Base-by-base conservation (phyloP, 805 yeast species). In the Ogataea saltuana region DNA sequence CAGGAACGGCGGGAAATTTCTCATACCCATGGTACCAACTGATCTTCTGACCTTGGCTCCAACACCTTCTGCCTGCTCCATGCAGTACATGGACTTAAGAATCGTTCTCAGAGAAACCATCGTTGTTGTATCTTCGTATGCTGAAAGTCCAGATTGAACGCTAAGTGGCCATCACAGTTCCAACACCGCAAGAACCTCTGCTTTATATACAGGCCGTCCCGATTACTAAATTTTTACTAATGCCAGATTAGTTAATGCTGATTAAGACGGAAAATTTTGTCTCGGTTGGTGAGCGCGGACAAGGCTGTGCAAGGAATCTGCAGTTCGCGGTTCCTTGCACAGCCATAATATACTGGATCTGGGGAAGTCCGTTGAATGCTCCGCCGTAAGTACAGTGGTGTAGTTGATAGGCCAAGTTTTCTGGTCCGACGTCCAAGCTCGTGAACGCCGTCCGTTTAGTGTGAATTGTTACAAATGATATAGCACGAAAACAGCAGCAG, bases 21-120 rank as follows among this genome's bases (percentile, higher is more conserved):
- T 73, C 72, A 81, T 74, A 18, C 72, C 68, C 64, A 70, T 68
- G 6, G 81, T 74, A 33, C 96, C 96, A 45, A 88, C 80, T 4
- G 93, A 80, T 55, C 96, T 72, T 60, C 95, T 75, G 18, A 88
- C 96, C 22, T 74, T 67, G 21, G 95, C 95, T n/a, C 96, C 96
- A 22, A 75, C 89, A 51, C 96, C 96, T 65, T 88, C 96, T 15
- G 83, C 72, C 57, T 83, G 88, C 55, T 86, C 87, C 30, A 74
- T 58, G 22, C 91, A 89, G 33, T 71, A 56, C 53, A 80, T 69
- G 23, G 69, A 63, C 55, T 77, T 78, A 17, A 74, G 60, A 35
- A 81, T 70, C 1, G 77, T 62, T 67, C 86, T 73, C 7, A 57
- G 40, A n/a, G 60, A 45, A n/a, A 55, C 59, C 64, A 58, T 60